Conservation (phyloP, 768 basidiomycete species). For the Mrakia hoshinonis region DNA sequence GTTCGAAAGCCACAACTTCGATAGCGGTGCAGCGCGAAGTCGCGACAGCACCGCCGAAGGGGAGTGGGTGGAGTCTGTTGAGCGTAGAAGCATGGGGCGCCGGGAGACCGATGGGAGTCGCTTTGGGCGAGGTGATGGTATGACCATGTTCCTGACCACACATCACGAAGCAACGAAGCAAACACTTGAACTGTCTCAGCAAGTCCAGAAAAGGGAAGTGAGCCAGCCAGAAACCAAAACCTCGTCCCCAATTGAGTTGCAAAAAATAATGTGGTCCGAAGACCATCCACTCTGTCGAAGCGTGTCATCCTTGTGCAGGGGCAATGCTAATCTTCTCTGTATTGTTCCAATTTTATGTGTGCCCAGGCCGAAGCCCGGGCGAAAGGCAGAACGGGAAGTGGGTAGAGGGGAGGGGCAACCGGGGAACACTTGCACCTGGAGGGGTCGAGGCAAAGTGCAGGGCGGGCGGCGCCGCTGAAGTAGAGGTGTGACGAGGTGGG, state of each 20-base stretch:
- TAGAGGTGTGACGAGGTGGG: too few species aligned
- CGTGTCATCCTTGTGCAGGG: slow-evolving; percentile 9
- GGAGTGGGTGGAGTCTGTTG: neutral
- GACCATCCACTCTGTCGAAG: neutral
- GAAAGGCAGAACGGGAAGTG: too few species aligned
- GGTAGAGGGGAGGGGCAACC: too few species aligned
- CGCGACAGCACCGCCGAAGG: neutral
- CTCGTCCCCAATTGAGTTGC: too few species aligned
- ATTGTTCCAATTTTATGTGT: slow-evolving; percentile 9
- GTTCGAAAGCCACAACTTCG: neutral
- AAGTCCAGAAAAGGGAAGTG: too few species aligned
- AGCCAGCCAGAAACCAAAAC: neutral
- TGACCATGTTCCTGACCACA: too few species aligned
- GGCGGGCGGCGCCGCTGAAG: too few species aligned
- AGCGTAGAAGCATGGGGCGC: slow-evolving; percentile 1
- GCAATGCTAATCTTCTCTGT: slow-evolving; percentile 11
- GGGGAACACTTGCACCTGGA: too few species aligned
- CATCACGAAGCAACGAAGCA: too few species aligned
- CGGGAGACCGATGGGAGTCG: neutral
- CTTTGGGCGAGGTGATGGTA: too few species aligned
- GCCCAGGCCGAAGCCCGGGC: neutral
- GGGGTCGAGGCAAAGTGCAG: too few species aligned
- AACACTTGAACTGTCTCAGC: too few species aligned
- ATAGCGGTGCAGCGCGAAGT: neutral
- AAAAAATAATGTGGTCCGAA: slow-evolving; percentile 4